These are phyloP conservation scores for Bipolaris bicolor DNA, from an alignment of 2,329 filamentous ascomycete genomes.

Conservation along the genomic window DNA sequence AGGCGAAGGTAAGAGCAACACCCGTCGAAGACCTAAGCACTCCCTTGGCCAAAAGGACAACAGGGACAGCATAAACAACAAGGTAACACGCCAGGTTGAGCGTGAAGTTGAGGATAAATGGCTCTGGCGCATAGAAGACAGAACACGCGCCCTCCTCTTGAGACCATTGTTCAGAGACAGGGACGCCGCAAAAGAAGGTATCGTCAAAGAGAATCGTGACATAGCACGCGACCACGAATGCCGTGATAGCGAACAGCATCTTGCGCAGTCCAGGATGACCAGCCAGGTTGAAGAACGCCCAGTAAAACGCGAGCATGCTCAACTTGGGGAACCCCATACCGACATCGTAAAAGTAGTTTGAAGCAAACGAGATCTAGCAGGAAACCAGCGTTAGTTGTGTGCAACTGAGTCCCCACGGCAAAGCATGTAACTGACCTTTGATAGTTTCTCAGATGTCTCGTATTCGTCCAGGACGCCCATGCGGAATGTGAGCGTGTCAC, in stretches of 20 bases:
- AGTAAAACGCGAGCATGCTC: conserved; percentile 35
- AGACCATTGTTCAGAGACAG: conserved; percentile 28
- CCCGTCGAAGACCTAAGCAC: conserved; percentile 17
- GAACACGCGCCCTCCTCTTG: conserved; percentile 32
- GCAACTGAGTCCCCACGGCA: too few species aligned
- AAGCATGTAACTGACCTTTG: conserved; percentile 17
- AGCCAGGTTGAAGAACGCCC: conserved; percentile 28
- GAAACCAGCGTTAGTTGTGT: not conserved
- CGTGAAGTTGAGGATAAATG: conserved; percentile 35
- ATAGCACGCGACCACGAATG: conserved; percentile 28
- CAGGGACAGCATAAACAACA: conserved; percentile 24
- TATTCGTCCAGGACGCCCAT: conserved; percentile 27
- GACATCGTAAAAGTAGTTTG: conserved; percentile 35
- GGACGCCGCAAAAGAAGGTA: conserved; percentile 29
- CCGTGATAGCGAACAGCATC: conserved; percentile 29
- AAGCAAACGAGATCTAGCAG: conserved; percentile 29
- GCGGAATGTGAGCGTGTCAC: conserved; percentile 19
- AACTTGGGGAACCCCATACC: conserved; percentile 35
- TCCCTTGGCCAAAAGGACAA: conserved; percentile 18
- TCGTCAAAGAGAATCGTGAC: conserved; percentile 31
- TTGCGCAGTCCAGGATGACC: conserved; percentile 27
- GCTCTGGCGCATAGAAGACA: conserved; percentile 31
- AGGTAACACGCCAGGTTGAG: conserved; percentile 31
- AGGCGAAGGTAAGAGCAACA: conserved; percentile 23
- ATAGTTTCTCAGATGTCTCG: conserved; percentile 24